Evolutionary conservation across 441 rosid species (phyloP), one percentile per base, ranked within the genome.

Genomic region (Lepidium campestre): DNA sequence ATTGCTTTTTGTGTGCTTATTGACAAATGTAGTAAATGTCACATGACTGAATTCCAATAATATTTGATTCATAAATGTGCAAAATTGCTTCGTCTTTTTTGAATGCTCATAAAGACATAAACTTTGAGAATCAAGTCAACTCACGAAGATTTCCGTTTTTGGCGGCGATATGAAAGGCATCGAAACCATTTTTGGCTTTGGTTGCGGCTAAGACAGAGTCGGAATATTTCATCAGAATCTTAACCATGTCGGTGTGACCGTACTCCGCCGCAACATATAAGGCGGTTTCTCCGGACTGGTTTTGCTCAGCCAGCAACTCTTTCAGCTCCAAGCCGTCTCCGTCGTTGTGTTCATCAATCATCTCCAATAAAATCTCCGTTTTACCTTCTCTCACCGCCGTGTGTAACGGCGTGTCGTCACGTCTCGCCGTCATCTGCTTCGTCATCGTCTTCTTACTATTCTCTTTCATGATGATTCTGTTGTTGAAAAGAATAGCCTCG

Each of bases 101-200:
- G n/a, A n/a, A n/a, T n/a, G n/a, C n/a, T n/a, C n/a, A n/a, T n/a
- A n/a, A 17, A 17, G 41, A n/a, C n/a, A n/a, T n/a, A n/a, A n/a
- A 54, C 27, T 32, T 9, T 32, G 31, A 55, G 44, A 34, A 55
- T 12, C 1, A n/a, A 1, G 35, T 61, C 65, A 71, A 57, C 85
- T 67, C 73, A 90, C 98, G 81, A 58, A 88, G 68, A 57, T 85
- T 22, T 18, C 98, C 98, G 69, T 82, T 88, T 82, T 86, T 89
- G 22, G 96, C 93, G 68, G 96, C 98, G 60, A 88, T 71, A 50
- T 89, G 96, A 67, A 89, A 86, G 10, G 98, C 87, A 66, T 92
- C 96, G 62, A 71, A 87, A 17, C 98, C 91, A 53, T 87, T 87
- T 67, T 79, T 79, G 8, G 96, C 93, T 74, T 81, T 89, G 31